Evolutionary conservation across 2,329 filamentous ascomycete genomes (phyloP).

Genomic region (Verticillium nubilum): DNA sequence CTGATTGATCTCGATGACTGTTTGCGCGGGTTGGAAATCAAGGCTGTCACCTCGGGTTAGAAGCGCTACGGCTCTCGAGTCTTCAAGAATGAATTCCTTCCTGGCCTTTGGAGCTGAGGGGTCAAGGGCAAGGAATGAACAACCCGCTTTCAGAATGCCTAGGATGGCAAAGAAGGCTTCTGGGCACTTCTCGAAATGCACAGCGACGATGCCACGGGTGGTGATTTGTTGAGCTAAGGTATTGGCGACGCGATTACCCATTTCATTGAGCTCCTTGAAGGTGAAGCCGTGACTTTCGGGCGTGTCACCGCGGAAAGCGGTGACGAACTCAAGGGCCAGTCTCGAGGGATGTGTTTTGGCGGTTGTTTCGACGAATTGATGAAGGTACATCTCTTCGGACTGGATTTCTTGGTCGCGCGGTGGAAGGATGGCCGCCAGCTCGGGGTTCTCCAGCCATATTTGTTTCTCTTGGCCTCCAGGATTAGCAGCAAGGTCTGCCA

Average conservation of each 20-base stretch:
- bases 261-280: slow-evolving; percentile 64
- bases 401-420: slow-evolving; percentile 52
- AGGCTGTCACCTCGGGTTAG: slow-evolving; percentile 37
- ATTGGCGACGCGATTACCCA: slow-evolving; percentile 68
- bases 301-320: slow-evolving; percentile 39
- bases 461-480: slow-evolving; percentile 35
- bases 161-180: slow-evolving; percentile 79
- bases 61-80: slow-evolving; percentile 62
- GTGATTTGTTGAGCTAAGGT: slow-evolving; percentile 47
- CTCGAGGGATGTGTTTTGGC: slow-evolving; percentile 51
- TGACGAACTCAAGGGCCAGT: slow-evolving; percentile 71
- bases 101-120: slow-evolving; percentile 64
- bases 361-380: slow-evolving; percentile 70
- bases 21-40: slow-evolving; percentile 25
- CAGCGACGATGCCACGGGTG: slow-evolving; percentile 59
- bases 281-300: slow-evolving; percentile 58
- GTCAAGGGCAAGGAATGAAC: slow-evolving; percentile 76
- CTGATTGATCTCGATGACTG: slow-evolving; percentile 21
- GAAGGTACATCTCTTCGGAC: slow-evolving; percentile 57
- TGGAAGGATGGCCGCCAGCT: slow-evolving; percentile 61
- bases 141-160: slow-evolving; percentile 77
- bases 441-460: slow-evolving; percentile 22
- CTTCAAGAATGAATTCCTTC: slow-evolving; percentile 72
- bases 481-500: slow-evolving; percentile 53
- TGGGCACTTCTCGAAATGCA: slow-evolving; percentile 81